These are phyloP conservation scores for Rhodomyrtus psidioides DNA, from an alignment of 441 rosid species.

Conservation along the genomic window DNA sequence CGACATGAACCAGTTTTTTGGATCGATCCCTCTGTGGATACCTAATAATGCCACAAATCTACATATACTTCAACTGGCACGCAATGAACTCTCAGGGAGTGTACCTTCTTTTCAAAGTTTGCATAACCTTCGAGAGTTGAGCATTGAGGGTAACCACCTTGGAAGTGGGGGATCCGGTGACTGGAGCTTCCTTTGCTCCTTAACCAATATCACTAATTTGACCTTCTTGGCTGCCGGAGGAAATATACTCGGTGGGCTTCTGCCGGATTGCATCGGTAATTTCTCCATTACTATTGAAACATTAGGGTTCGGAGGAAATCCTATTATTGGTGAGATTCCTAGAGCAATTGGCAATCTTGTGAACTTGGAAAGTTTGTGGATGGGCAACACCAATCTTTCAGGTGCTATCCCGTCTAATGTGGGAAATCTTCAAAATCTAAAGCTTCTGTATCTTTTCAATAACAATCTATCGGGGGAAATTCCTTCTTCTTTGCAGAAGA, in stretches of 20 bases:
- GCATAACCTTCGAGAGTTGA: no score
- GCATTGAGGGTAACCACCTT: no score
- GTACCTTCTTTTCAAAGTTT: no score
- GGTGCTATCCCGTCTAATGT: not conserved
- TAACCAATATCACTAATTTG: no score
- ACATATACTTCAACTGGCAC: no score
- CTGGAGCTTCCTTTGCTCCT: no score
- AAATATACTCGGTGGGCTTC: rapidly evolving
- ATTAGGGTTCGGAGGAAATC: rapidly evolving
- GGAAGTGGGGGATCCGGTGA: no score
- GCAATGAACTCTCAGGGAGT: no score
- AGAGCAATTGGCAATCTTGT: not conserved
- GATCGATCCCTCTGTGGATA: no score
- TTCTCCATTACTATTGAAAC: rapidly evolving
- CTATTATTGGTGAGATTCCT: not conserved
- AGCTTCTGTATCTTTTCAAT: rapidly evolving
- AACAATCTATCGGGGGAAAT: not conserved
- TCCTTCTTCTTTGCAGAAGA: not conserved
- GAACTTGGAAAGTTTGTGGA: not conserved
- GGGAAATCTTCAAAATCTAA: not conserved
- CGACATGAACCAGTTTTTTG: no score
- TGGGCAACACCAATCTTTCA: not conserved
- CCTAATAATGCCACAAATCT: no score
- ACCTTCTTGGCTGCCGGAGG: no score
- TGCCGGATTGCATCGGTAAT: not conserved